Conservation (phyloP, 192 early-diverging fungal species). For the Coemansia sp. region DNA sequence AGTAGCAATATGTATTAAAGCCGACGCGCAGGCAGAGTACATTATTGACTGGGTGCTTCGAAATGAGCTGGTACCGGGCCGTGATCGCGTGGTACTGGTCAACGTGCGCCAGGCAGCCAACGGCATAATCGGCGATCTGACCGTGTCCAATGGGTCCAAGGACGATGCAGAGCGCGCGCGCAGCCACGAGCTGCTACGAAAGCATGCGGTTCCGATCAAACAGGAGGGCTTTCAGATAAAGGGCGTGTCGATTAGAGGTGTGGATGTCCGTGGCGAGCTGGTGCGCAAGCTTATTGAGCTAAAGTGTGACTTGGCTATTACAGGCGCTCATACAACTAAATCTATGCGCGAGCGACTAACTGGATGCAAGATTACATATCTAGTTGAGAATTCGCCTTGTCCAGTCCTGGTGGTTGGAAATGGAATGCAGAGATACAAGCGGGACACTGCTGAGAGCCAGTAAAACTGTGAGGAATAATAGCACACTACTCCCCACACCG, state of each 20-base stretch:
- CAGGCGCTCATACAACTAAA: conserved; percentile 29
- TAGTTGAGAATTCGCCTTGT: conserved; percentile 38
- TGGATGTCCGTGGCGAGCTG: conserved; percentile 49
- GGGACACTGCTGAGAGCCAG: conserved; percentile 5
- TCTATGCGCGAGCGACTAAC: conserved; percentile 35
- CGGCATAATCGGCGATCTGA: conserved; percentile 43
- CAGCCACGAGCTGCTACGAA: conserved; percentile 38
- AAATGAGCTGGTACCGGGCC: conserved; percentile 35
- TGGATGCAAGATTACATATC: conserved; percentile 28
- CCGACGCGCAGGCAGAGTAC: conserved; percentile 25
- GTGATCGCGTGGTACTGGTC: conserved; percentile 36
- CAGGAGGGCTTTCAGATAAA: conserved; percentile 39
- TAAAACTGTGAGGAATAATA: background rate
- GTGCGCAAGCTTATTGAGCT: conserved; percentile 51
- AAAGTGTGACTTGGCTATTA: conserved; percentile 34
- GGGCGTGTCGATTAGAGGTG: conserved; percentile 48
- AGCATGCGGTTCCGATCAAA: conserved; percentile 32
- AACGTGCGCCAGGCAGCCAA: conserved; percentile 44
- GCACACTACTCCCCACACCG: background rate
- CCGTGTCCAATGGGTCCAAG: conserved; percentile 24
- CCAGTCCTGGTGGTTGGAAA: conserved; percentile 34
- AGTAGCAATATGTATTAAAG: conserved; percentile 42
- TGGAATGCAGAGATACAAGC: conserved; percentile 2
- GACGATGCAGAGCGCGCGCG: conserved; percentile 30
- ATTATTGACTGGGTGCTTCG: conserved; percentile 32